phyloP scores from a whole-genome alignment of 148 eudicot species.

The Cornus suecica region DNA sequence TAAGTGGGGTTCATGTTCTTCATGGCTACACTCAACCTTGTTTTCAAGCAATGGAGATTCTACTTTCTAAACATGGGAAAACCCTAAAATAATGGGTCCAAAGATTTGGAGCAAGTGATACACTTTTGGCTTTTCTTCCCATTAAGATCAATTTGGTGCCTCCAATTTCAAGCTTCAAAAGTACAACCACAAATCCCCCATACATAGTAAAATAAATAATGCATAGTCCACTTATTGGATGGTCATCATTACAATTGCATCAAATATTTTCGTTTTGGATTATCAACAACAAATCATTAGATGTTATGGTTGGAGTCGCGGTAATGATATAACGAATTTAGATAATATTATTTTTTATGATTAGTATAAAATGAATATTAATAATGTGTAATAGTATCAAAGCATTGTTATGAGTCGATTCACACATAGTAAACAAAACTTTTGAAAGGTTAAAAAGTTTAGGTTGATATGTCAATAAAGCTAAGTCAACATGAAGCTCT shows the following conservation, averaged over 20 bases:
- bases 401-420: too few species aligned
- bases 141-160: neutral
- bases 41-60: neutral
- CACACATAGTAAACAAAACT: too few species aligned
- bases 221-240: neutral
- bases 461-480: too few species aligned
- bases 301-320: too few species aligned
- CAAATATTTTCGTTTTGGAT: neutral
- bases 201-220: neutral
- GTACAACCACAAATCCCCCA: neutral
- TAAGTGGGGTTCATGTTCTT: neutral
- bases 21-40: neutral
- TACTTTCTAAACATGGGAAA: slow-evolving; percentile 15
- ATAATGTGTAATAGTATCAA: too few species aligned
- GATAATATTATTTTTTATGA: too few species aligned
- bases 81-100: slow-evolving; percentile 7
- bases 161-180: slow-evolving; percentile 15
- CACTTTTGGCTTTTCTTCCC: slow-evolving; percentile 3
- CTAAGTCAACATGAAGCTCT: too few species aligned
- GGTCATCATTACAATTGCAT: neutral
- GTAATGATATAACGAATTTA: too few species aligned
- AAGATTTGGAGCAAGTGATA: neutral
- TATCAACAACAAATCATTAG: neutral
- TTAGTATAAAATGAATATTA: too few species aligned
- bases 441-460: too few species aligned